Conservation (phyloP, 805 yeast genomes). For the Candida endomychidarum region DNA sequence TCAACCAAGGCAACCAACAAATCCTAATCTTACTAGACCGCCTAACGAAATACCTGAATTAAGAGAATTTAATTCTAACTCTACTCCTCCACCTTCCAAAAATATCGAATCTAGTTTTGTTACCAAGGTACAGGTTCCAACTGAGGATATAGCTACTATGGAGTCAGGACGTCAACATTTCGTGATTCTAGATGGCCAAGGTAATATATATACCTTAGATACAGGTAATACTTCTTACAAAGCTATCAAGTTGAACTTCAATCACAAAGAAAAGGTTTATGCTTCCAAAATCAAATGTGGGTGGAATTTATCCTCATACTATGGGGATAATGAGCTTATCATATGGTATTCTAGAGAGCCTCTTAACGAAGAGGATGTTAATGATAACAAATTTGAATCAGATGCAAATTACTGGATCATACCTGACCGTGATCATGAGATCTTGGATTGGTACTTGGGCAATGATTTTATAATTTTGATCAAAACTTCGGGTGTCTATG, state of each 20-base stretch:
- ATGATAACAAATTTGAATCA: constrained; percentile 15
- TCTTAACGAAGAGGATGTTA: constrained; percentile 20
- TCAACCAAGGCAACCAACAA: constrained; percentile 13
- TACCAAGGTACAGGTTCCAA: constrained; percentile 22
- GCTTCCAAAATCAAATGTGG: constrained; percentile 59
- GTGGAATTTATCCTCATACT: constrained; percentile 60
- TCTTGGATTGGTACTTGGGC: constrained; percentile 58
- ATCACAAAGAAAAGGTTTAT: neutral
- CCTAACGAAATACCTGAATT: constrained; percentile 20
- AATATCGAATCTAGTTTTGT: constrained; percentile 25
- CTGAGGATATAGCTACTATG: constrained; percentile 40
- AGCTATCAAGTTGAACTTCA: constrained; percentile 47
- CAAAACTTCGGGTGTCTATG: constrained; percentile 22
- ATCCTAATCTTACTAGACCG: constrained; percentile 23
- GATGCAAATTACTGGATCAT: constrained; percentile 42
- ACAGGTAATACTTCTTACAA: constrained; percentile 25
- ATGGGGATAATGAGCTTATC: constrained; percentile 49
- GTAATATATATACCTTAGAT: constrained; percentile 65
- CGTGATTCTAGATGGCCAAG: constrained; percentile 53
- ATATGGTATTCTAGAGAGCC: constrained; percentile 50
- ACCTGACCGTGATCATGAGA: constrained; percentile 37
- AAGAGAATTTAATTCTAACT: constrained; percentile 7
- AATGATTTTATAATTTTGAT: constrained; percentile 53
- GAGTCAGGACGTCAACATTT: constrained; percentile 67
- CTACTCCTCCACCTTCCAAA: neutral